These are phyloP conservation scores for Auriscalpium orientale DNA, from an alignment of 768 basidiomycete genomes.

Conservation along the genomic window DNA sequence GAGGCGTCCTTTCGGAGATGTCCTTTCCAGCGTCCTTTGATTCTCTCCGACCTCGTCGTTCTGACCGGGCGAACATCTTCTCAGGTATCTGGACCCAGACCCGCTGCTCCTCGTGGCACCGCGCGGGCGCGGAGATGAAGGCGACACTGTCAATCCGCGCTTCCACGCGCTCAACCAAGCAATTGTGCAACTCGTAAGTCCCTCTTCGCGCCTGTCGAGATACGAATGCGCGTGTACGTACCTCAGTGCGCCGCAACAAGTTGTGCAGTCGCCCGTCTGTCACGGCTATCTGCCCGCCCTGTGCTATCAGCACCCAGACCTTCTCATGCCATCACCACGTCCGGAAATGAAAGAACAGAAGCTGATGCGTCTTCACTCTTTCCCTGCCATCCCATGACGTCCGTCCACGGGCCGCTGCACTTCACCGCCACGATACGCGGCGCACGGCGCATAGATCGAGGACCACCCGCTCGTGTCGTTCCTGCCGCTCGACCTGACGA, in stretches of 20 bases:
- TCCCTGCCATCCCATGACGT: not conserved
- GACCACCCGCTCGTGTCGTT: constrained; percentile 98
- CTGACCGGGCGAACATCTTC: not conserved
- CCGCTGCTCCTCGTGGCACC: constrained; percentile 72
- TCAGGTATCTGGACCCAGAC: constrained; percentile 88
- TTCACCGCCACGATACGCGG: constrained; percentile 7
- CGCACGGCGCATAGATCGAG: constrained; percentile 64
- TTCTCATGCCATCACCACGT: too few species aligned
- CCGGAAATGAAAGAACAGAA: too few species aligned
- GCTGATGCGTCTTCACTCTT: not conserved
- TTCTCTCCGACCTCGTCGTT: not conserved
- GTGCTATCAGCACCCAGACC: not conserved
- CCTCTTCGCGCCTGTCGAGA: not conserved
- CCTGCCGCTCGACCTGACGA: constrained; percentile 86
- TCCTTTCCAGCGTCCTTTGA: not conserved
- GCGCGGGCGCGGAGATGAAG: constrained; percentile 47
- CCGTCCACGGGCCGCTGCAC: constrained; percentile 1
- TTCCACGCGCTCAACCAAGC: constrained; percentile 94
- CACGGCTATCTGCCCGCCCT: not conserved
- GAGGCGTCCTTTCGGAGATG: too few species aligned
- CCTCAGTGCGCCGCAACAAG: too few species aligned
- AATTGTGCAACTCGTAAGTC: constrained; percentile 83
- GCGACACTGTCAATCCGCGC: constrained; percentile 54
- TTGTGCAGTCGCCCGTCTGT: too few species aligned
- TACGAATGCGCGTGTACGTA: too few species aligned